phyloP scores from a whole-genome alignment of 164 flowering plant genomes.

The Euptelea pleiosperma region DNA sequence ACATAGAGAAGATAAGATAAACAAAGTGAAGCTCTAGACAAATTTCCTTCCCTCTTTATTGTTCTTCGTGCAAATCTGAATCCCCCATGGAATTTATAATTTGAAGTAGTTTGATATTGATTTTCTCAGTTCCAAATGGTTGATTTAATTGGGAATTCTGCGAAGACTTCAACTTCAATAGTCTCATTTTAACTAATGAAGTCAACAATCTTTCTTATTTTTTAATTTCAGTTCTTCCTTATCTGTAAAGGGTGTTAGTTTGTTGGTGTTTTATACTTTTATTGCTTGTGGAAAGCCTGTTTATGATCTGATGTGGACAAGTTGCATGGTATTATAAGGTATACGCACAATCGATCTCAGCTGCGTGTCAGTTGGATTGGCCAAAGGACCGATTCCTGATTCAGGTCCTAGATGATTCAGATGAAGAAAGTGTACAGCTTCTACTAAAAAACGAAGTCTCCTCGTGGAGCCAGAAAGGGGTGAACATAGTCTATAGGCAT shows the following conservation, averaged over 20 bases:
- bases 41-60: background rate
- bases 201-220: background rate
- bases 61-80: background rate
- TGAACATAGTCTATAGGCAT: constrained; percentile 67
- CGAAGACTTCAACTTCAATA: no score
- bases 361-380: constrained; percentile 77
- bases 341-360: constrained; percentile 57
- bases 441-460: constrained; percentile 53
- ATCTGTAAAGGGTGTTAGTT: no score
- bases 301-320: no score
- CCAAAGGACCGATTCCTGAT: constrained; percentile 61
- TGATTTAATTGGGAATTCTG: background rate
- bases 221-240: no score
- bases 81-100: background rate
- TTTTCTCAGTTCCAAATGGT: constrained; percentile 1
- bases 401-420: constrained; percentile 75
- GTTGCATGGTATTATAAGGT: no score
- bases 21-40: background rate
- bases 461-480: constrained; percentile 62
- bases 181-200: background rate
- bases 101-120: background rate
- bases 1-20: background rate
- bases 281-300: no score
- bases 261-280: no score
- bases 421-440: constrained; percentile 41